These are phyloP conservation scores for Scedosporium aurantiacum DNA, from an alignment of 2,329 filamentous ascomycete species.

Conservation along the genomic window DNA sequence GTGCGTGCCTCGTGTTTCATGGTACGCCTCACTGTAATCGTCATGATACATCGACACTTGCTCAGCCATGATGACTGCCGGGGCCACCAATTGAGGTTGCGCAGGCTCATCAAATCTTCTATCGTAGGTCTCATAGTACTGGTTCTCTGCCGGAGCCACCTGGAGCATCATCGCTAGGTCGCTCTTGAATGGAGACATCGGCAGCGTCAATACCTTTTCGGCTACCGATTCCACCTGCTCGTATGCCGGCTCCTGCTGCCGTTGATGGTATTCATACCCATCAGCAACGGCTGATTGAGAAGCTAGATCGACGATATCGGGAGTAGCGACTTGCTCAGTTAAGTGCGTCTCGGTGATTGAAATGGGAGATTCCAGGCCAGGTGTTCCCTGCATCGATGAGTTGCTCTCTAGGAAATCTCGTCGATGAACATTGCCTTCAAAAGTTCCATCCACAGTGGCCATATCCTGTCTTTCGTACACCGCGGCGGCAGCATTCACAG, in stretches of 20 bases:
- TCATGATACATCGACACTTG: not conserved
- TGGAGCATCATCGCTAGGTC: too few species aligned
- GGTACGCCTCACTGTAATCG: not conserved
- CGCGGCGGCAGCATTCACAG: not conserved
- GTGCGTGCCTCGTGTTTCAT: not conserved
- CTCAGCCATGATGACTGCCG: not conserved
- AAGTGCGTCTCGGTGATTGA: not conserved
- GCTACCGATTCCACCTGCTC: not conserved
- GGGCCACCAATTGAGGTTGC: too few species aligned
- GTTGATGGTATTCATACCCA: not conserved
- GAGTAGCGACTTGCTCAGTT: not conserved
- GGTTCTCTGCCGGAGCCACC: too few species aligned
- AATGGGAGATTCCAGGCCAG: not conserved
- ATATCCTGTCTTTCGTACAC: too few species aligned
- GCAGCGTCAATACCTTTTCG: not conserved
- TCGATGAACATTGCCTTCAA: too few species aligned
- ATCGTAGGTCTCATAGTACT: too few species aligned
- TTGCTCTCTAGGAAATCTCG: too few species aligned
- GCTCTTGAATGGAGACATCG: not conserved
- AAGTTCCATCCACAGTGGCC: too few species aligned
- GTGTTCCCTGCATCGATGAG: not conserved
- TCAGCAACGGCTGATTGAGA: not conserved
- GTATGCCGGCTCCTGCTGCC: not conserved
- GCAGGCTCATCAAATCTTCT: too few species aligned
- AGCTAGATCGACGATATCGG: not conserved